phyloP scores from a whole-genome alignment of 1,284 basidiomycete species.

The Afroboletus lepidellus region DNA sequence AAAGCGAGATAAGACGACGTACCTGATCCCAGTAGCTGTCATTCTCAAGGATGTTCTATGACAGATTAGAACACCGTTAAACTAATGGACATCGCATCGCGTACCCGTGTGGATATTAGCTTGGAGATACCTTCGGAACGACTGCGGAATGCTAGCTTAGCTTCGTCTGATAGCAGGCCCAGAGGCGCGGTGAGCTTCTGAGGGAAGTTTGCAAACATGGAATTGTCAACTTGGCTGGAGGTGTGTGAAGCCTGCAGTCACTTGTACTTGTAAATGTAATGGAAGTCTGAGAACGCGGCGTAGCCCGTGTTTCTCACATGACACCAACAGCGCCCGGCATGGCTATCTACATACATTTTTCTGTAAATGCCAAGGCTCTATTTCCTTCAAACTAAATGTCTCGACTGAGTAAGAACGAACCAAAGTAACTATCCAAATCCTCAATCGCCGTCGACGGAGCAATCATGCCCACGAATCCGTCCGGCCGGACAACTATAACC shows the following conservation, averaged over 20 bases:
- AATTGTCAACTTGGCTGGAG: background rate
- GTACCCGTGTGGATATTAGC: constrained; percentile 65
- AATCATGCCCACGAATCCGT: background rate
- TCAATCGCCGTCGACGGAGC: background rate
- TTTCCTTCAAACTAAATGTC: too few relatives aligned
- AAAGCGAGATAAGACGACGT: constrained; percentile 22
- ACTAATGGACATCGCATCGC: background rate
- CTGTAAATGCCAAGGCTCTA: too few relatives aligned
- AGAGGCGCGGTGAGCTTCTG: constrained; percentile 73
- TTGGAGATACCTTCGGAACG: constrained; percentile 77
- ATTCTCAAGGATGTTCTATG: constrained; percentile 66
- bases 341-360: too few relatives aligned
- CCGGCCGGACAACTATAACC: background rate
- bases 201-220: constrained; percentile 65
- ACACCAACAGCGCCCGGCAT: too few relatives aligned
- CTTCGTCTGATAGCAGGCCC: constrained; percentile 80
- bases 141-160: constrained; percentile 85
- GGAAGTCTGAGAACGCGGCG: too few relatives aligned
- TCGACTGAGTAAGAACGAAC: background rate
- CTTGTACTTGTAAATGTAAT: background rate
- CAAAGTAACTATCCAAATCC: background rate
- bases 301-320: constrained; percentile 4
- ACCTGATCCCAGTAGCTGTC: constrained; percentile 88
- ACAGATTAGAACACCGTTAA: constrained; percentile 9
- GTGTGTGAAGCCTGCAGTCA: background rate